Percentiles rank a stretch among this genome's conserved stretches.
These are phyloP conservation scores for Neofusicoccum parvum DNA, from an alignment of 2,329 filamentous ascomycete genomes.

Conservation along the genomic window DNA sequence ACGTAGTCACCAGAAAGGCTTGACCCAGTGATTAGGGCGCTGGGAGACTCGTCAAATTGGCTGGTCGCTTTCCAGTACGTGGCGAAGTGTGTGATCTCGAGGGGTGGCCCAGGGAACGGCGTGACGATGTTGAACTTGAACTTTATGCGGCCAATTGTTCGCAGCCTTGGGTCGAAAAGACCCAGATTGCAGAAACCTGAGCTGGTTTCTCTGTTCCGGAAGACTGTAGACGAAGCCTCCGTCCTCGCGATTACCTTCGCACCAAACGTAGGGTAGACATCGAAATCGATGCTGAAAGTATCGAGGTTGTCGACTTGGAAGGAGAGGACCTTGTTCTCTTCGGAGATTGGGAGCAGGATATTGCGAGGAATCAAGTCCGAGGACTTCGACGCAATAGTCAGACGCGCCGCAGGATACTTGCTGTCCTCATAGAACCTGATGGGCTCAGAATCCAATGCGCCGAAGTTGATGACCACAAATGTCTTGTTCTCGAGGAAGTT, in stretches of 20 bases:
- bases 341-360: constrained; percentile 91
- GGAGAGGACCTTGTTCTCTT: constrained; percentile 89
- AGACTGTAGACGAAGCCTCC: constrained; percentile 84
- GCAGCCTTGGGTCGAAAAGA: constrained; percentile 86
- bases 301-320: constrained; percentile 96
- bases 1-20: constrained; percentile 96
- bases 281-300: constrained; percentile 92
- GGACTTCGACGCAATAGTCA: constrained; percentile 95
- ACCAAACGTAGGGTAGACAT: constrained; percentile 95
- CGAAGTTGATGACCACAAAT: constrained; percentile 90
- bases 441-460: constrained; percentile 70
- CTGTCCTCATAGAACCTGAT: constrained; percentile 96
- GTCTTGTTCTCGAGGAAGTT: constrained; percentile 99
- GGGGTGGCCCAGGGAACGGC: constrained; percentile 85
- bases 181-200: constrained; percentile 82
- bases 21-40: constrained; percentile 87
- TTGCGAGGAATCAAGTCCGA: constrained; percentile 97
- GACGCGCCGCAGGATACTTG: constrained; percentile 90
- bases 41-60: constrained; percentile 82
- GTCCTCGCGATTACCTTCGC: constrained; percentile 97
- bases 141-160: constrained; percentile 89
- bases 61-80: constrained; percentile 99
- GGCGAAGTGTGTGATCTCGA: constrained; percentile 97
- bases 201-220: constrained; percentile 73
- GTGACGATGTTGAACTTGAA: constrained; percentile 97